phyloP scores from a whole-genome alignment of 2,329 filamentous ascomycete genomes.

The Fusarium marasasianum region DNA sequence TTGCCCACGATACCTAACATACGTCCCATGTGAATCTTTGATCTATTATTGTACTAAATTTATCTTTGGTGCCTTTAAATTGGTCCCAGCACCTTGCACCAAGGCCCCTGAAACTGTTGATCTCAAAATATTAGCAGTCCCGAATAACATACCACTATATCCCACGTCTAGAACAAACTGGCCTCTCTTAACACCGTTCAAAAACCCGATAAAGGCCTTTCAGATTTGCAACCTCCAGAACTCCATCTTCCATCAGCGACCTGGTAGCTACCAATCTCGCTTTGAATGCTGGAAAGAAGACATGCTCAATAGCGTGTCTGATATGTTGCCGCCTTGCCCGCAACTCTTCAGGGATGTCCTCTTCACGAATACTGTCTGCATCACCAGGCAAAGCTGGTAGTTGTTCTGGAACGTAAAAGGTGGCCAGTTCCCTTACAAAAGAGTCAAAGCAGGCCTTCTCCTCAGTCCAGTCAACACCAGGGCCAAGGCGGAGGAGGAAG shows the following conservation, averaged over 20 bases:
- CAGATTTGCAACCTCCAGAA: conserved; percentile 88
- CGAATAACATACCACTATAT: neutral
- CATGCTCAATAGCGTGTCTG: conserved; percentile 80
- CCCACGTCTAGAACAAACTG: neutral
- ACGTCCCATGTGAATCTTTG: neutral
- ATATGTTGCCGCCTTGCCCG: conserved; percentile 73
- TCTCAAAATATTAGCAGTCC: neutral
- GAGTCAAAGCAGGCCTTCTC: conserved; percentile 88
- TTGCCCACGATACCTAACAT: neutral
- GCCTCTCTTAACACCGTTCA: conserved; percentile 77
- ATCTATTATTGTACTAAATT: neutral
- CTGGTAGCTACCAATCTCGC: conserved; percentile 83
- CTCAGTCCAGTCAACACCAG: conserved; percentile 84
- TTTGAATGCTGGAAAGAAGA: conserved; percentile 91
- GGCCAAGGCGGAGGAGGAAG: conserved; percentile 88
- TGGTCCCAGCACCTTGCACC: neutral
- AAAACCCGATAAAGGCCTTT: conserved; percentile 96
- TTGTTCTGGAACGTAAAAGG: conserved; percentile 90
- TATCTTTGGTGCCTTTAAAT: neutral
- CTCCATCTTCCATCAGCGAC: conserved; percentile 74
- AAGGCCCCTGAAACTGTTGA: neutral
- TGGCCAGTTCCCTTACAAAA: conserved; percentile 86
- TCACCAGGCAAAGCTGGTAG: conserved; percentile 65
- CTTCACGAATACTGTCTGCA: conserved; percentile 46
- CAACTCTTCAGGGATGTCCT: conserved; percentile 59